Conservation (phyloP, 2,329 filamentous ascomycete species). For the Daldinia eschscholtzii region DNA sequence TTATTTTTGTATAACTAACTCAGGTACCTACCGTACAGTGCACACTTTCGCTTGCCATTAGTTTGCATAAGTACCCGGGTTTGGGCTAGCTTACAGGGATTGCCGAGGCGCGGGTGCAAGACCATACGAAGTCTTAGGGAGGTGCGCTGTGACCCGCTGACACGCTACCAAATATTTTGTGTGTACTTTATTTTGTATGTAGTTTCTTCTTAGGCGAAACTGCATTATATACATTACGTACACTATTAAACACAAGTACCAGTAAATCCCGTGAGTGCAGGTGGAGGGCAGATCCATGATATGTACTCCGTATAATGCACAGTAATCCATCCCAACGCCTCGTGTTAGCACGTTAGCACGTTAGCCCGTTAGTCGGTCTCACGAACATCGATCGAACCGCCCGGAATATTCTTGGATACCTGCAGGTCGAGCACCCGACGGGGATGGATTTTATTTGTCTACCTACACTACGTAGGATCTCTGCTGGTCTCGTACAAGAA, state of each 20-base stretch:
- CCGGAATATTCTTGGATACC: conserved; percentile 44
- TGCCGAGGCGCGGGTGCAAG: conserved; percentile 35
- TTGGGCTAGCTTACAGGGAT: conserved; percentile 37
- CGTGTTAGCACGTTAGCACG: background rate
- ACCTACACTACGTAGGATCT: background rate
- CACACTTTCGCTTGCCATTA: conserved; percentile 22
- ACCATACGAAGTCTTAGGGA: conserved; percentile 44
- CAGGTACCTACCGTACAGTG: conserved; percentile 36
- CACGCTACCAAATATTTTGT: background rate
- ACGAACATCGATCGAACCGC: conserved; percentile 41
- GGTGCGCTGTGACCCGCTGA: conserved; percentile 37
- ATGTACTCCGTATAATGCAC: conserved; percentile 31
- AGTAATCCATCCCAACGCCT: background rate
- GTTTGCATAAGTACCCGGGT: conserved; percentile 19
- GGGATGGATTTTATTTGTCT: conserved; percentile 14
- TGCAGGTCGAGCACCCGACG: conserved; percentile 39
- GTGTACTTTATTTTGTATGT: background rate
- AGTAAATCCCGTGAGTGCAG: background rate
- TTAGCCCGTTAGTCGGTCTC: conserved; percentile 34
- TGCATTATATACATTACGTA: conserved; percentile 8
- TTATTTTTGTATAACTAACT: conserved; percentile 41
- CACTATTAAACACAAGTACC: background rate
- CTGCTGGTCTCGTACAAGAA: conserved; percentile 18
- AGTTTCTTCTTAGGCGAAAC: background rate
- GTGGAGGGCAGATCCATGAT: conserved; percentile 24